Base-by-base conservation (phyloP, 495 filamentous ascomycete species). In the Penicillium arizonense region DNA sequence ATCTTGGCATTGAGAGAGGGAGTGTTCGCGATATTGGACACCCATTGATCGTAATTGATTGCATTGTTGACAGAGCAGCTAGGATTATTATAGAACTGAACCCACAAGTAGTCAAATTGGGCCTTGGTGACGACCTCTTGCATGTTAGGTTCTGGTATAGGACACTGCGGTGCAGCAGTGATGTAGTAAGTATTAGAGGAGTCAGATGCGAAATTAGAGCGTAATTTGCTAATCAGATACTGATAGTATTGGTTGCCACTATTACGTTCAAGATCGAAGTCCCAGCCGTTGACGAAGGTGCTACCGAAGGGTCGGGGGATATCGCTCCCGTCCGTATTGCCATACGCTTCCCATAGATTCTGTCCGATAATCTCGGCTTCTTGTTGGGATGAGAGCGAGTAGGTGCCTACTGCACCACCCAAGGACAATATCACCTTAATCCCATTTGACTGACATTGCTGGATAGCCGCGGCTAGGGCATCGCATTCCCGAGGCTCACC, bases 211-310 rank as follows among this genome's bases (percentile, higher is more conserved):
- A 81, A 80, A 30, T 68, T 64, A 11, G 56, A 52, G n/a, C 79
- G 79, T 12, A 85, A 73, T 3, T 56, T 57, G 4, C 63, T 55
- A 47, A 81, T 73, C 50, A 82, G 71, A 46, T 67, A 60, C 34
- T 64, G 63, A 61, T 78, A 81, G 53, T 62, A 58, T 26, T 60
- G 44, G 20, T 70, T 67, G 26, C 60, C 60, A 40, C 65, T 66
- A 6, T 58, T 56, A 0, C 50, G 38, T 32, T 58, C 53, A 34
- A 80, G 77, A 45, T 79, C 79, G 35, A 83, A 70, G 54, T 87
- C 83, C 67, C 84, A 85, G 20, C 83, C 83, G 55, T 87, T 80
- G 47, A 86, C 57, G 9, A 70, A 68, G 0, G 76, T 70, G 4
- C 63, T 44, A 13, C 82, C 83, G 48, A 85, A 82, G 1, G 82